Percentiles rank a stretch among this genome's conserved stretches.
phyloP scores from a whole-genome alignment of 805 yeast species.

The Lachancea lanzarotensis region DNA sequence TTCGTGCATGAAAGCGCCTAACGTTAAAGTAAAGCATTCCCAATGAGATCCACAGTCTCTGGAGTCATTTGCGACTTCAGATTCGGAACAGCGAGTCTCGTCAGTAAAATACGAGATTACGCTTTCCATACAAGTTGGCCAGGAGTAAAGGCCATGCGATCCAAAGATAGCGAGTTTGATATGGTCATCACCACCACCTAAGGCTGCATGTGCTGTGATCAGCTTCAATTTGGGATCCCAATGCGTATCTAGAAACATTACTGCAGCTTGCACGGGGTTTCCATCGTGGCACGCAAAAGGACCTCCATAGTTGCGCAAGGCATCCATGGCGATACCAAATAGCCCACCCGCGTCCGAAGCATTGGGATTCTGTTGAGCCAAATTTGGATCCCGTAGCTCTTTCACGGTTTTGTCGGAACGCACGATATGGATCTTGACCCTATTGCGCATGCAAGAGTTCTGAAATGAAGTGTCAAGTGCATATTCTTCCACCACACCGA shows the following conservation, averaged over 20 bases:
- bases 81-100: slow-evolving; percentile 51
- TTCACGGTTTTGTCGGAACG: slow-evolving; percentile 58
- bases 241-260: slow-evolving; percentile 74
- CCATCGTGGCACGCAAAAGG: slow-evolving; percentile 39
- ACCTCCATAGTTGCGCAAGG: slow-evolving; percentile 49
- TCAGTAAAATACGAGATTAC: slow-evolving; percentile 66
- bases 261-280: slow-evolving; percentile 72
- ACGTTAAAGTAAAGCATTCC: slow-evolving; percentile 80
- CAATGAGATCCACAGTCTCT: slow-evolving; percentile 79
- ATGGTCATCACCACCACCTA: slow-evolving; percentile 77
- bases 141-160: slow-evolving; percentile 82
- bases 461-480: slow-evolving; percentile 45
- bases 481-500: slow-evolving; percentile 66
- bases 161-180: slow-evolving; percentile 86
- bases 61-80: slow-evolving; percentile 85
- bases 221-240: slow-evolving; percentile 59
- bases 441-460: slow-evolving; percentile 40
- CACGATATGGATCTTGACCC: slow-evolving; percentile 74
- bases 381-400: slow-evolving; percentile 68
- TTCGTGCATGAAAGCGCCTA: slow-evolving; percentile 95
- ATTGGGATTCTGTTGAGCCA: slow-evolving; percentile 77
- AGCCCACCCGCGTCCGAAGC: slow-evolving; percentile 72
- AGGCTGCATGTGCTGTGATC: slow-evolving; percentile 83
- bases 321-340: slow-evolving; percentile 74
- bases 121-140: slow-evolving; percentile 82